phyloP scores from a whole-genome alignment of 75 land plant species.

The Cunninghamia lanceolata region DNA sequence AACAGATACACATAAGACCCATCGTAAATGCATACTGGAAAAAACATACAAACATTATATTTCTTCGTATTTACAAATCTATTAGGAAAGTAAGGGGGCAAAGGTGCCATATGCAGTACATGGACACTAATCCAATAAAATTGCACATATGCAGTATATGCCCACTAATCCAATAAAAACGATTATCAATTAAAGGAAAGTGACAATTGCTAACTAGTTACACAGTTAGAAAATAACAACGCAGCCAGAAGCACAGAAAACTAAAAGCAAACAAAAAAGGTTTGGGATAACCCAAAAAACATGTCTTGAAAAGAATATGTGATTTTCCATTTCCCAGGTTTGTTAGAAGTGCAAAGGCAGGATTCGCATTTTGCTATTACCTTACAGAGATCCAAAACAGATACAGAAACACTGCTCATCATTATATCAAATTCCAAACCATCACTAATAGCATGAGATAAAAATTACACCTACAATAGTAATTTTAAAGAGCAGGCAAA shows the following conservation, averaged over 20 bases:
- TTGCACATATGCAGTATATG: too few species aligned
- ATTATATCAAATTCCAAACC: background rate
- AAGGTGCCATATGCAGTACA: too few species aligned
- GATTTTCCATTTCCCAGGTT: background rate
- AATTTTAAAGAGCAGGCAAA: background rate
- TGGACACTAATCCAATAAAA: too few species aligned
- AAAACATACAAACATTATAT: too few species aligned
- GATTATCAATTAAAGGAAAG: too few species aligned
- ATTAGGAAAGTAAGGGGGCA: too few species aligned
- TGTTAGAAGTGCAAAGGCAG: background rate
- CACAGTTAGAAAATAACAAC: background rate
- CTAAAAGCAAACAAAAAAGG: background rate
- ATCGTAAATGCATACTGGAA: too few species aligned
- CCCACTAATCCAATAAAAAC: background rate
- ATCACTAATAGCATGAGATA: background rate
- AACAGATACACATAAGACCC: too few species aligned
- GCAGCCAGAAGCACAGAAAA: background rate
- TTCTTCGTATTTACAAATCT: too few species aligned
- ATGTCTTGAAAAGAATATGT: background rate
- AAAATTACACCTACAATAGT: background rate
- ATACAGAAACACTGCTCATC: background rate
- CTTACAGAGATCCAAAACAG: background rate
- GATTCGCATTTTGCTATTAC: background rate
- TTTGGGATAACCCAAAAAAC: background rate
- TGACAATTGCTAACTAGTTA: too few species aligned